Evolutionary conservation across 257 asterid species (phyloP).

Genomic region (Lantana camara): DNA sequence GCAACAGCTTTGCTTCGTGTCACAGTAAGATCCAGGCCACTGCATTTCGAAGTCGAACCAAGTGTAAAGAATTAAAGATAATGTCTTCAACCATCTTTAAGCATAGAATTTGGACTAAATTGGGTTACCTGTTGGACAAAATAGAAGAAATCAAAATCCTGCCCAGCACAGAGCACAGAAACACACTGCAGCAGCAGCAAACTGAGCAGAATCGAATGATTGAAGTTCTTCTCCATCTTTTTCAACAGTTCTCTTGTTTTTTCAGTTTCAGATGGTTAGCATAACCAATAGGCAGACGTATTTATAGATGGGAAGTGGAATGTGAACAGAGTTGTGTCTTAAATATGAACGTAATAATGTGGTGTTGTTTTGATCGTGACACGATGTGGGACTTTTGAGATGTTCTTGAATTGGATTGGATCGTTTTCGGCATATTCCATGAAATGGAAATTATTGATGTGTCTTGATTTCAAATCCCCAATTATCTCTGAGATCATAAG

Average conservation of each 20-base stretch:
- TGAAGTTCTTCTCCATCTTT: slow-evolving; percentile 35
- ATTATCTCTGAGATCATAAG: too few relatives aligned
- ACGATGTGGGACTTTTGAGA: too few relatives aligned
- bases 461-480: too few relatives aligned
- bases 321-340: slow-evolving; percentile 30
- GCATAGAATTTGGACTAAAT: not conserved
- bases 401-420: too few relatives aligned
- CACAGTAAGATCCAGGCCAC: slow-evolving; percentile 94
- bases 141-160: slow-evolving; percentile 75
- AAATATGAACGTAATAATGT: slow-evolving; percentile 17
- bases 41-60: slow-evolving; percentile 20
- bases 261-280: not conserved
- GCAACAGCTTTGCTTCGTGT: slow-evolving; percentile 71
- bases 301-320: slow-evolving; percentile 29
- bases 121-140: slow-evolving; percentile 74
- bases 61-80: not conserved
- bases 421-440: too few relatives aligned
- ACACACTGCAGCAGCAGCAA: slow-evolving; percentile 50
- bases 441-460: too few relatives aligned
- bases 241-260: not conserved
- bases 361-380: too few relatives aligned
- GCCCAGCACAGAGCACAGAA: slow-evolving; percentile 34
- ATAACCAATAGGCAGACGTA: not conserved
- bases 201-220: slow-evolving; percentile 26
- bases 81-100: too few relatives aligned